Evolutionary conservation across 768 basidiomycete genomes (phyloP).

Genomic region (Lyophyllum semitale): DNA sequence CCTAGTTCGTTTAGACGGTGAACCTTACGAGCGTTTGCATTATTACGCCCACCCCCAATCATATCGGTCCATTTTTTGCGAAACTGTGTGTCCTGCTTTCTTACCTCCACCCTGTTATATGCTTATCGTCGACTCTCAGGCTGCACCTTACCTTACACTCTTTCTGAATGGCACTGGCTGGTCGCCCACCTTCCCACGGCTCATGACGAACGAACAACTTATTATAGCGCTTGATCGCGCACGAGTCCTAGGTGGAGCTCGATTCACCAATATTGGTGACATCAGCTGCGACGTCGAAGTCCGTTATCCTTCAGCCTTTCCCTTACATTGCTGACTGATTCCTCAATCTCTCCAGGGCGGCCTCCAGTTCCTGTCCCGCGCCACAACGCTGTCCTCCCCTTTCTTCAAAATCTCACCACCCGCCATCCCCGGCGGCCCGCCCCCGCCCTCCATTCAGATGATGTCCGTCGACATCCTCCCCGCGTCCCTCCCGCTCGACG

Average conservation of each 20-base stretch:
- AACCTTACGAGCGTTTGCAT: conserved; percentile 57
- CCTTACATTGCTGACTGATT: background rate
- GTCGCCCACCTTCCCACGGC: conserved; percentile 73
- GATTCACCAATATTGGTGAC: conserved; percentile 79
- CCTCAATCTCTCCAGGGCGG: conserved; percentile 57
- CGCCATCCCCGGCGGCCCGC: conserved; percentile 31
- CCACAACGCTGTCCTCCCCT: conserved; percentile 79
- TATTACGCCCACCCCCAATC: conserved; percentile 75
- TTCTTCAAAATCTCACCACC: conserved; percentile 56
- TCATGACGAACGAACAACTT: conserved; percentile 73
- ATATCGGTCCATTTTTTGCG: conserved; percentile 69
- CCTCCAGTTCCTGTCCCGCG: conserved; percentile 76
- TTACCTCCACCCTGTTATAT: background rate
- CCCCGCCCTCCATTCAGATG: conserved; percentile 66
- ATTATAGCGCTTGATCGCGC: conserved; percentile 49
- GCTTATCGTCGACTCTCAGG: conserved; percentile 35
- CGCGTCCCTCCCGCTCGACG: conserved; percentile 78
- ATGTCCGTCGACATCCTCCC: conserved; percentile 94
- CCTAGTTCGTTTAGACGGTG: conserved; percentile 57
- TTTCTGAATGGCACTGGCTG: conserved; percentile 89
- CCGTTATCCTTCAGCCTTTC: conserved; percentile 11
- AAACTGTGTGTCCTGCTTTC: conserved; percentile 46
- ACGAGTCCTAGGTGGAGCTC: conserved; percentile 47
- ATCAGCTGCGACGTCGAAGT: conserved; percentile 89
- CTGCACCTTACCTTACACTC: conserved; percentile 84